Base-by-base conservation (phyloP, 2,329 filamentous ascomycete species). In the Botryosphaeria dothidea region DNA sequence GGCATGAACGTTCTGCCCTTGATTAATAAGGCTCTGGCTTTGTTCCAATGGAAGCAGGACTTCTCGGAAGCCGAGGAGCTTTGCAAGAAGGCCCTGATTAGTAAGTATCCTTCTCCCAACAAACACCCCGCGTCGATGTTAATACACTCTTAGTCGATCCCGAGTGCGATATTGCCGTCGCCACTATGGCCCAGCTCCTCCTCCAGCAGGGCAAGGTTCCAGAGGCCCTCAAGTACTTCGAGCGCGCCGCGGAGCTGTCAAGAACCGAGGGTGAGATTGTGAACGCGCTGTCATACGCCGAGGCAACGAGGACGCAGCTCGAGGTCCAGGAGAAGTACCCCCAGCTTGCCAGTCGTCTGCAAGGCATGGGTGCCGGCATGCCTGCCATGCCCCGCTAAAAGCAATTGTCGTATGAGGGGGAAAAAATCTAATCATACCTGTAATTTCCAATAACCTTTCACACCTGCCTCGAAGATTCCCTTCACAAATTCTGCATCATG, bases 21-120 rank as follows among this genome's bases (percentile, higher is more conserved):
- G 58, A 98, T 99, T 82, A 99, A 99, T 88, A 99, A 99, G 84
- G 93, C 95, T 4, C 86, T 99, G 29, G 93, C 94, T 13, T 84
- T 98, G 52, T 98, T 97, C 87, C 95, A 99, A 78, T 97, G 93
- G 91, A 98, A 97, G 85, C 91, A 96, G 74, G 94, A 98, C 80
- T 98, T 96, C 76, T 84, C 87, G 67, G 94, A 97, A 79, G 94
- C 95, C 2, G 93, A 99, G 84, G 92, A 95, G 80, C 85, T 99
- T 61, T 99, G 95, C 85, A 90, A 97, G 80, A 97, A 97, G 85
- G 95, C 95, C 31, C 84, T 99, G 58, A 97, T 97, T 74, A 96
- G 93, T 97, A 86, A 84, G 92, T 85, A 56, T 31, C n/a, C n/a
- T n/a, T 7, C 1, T 31, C 15, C 4, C 34, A 52, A 51, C n/a